Evolutionary conservation across 225 moss, liverwort and hornwort species (phyloP).

Genomic region (Antitrichia curtipendula): DNA sequence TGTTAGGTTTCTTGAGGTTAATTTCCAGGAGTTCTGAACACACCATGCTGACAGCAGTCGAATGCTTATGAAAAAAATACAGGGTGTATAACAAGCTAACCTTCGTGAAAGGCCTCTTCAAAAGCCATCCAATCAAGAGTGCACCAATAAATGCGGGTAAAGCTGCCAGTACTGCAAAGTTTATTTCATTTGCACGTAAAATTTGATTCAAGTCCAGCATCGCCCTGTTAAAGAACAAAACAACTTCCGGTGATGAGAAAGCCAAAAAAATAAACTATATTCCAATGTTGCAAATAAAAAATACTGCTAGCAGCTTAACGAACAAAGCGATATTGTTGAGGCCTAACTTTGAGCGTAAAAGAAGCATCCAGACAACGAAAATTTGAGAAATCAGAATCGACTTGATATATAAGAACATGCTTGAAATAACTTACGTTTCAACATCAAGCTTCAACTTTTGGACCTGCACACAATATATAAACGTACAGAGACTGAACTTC

Average conservation of each 20-base stretch:
- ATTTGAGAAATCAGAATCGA: neutral
- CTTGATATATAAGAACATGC: neutral
- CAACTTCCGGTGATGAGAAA: neutral
- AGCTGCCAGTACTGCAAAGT: constrained; percentile 87
- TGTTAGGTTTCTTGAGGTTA: neutral
- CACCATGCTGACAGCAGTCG: neutral
- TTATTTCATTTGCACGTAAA: constrained; percentile 94
- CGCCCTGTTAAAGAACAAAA: constrained; percentile 34
- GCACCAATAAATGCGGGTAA: constrained; percentile 66
- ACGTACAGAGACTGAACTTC: neutral
- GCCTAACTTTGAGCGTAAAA: neutral
- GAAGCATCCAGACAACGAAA: neutral
- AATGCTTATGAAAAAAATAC: neutral
- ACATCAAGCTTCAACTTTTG: constrained; percentile 97
- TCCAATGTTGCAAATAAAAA: neutral
- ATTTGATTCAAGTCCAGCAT: constrained; percentile 97
- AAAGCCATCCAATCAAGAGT: constrained; percentile 33
- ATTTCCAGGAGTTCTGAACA: neutral
- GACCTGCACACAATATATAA: constrained; percentile 37
- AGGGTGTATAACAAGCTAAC: neutral
- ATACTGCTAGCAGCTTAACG: neutral
- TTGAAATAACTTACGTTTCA: constrained; percentile 57
- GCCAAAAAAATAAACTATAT: neutral
- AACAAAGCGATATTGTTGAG: neutral
- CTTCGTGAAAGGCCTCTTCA: constrained; percentile 40